Percentiles rank a stretch among this genome's conserved stretches.
These are phyloP conservation scores for Micractinium conductrix DNA, from an alignment of 139 green algal species.

Conservation along the genomic window DNA sequence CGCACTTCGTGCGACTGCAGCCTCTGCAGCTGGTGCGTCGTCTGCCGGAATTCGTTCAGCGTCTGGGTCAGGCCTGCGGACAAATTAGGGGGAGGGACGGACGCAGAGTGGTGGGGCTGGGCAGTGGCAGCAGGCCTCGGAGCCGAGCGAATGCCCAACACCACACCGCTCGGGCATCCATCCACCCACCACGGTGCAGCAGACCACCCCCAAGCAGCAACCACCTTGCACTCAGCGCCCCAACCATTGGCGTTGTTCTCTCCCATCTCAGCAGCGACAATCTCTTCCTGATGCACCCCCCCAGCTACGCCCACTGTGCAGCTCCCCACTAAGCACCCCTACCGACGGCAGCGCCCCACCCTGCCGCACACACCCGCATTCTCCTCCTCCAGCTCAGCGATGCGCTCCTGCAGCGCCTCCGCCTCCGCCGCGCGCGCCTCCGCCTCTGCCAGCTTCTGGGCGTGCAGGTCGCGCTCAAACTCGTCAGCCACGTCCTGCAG, in stretches of 20 bases:
- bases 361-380: conserved; percentile 13
- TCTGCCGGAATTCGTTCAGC: conserved; percentile 45
- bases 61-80: conserved; percentile 41
- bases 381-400: conserved; percentile 50
- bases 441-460: conserved; percentile 47
- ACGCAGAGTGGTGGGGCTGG: neutral
- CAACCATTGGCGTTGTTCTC: neutral
- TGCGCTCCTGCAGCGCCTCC: conserved; percentile 27
- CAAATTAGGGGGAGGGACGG: too few relatives aligned
- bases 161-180: too few relatives aligned
- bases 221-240: too few relatives aligned
- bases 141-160: too few relatives aligned
- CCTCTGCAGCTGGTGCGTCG: conserved; percentile 39
- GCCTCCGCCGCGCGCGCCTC: conserved; percentile 37
- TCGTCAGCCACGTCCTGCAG: conserved; percentile 48
- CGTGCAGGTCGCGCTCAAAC: conserved; percentile 58
- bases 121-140: too few relatives aligned
- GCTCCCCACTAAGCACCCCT: too few relatives aligned
- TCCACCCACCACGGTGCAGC: too few relatives aligned
- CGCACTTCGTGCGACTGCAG: conserved; percentile 32
- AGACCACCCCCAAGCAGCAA: neutral
- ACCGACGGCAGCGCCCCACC: too few relatives aligned
- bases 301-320: too few relatives aligned
- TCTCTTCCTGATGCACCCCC: neutral
- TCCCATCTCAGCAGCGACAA: neutral